Percentiles rank a stretch among this genome's conserved stretches.
phyloP scores from a whole-genome alignment of 495 filamentous ascomycete genomes.

The Lasiosphaeria hispida region DNA sequence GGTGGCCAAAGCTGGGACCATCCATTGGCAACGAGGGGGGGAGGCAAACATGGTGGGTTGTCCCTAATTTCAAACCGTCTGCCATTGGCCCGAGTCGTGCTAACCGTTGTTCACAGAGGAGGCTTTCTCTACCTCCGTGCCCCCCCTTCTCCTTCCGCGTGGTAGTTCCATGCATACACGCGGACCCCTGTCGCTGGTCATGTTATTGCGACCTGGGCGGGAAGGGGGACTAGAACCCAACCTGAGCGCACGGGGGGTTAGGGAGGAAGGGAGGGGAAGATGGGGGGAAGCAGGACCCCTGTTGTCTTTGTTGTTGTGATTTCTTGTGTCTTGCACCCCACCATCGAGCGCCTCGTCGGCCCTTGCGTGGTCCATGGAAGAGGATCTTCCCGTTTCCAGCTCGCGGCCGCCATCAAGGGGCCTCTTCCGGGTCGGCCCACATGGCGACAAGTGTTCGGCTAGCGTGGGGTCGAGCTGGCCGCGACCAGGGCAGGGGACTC shows the following conservation, averaged over 20 bases:
- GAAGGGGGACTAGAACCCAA: constrained; percentile 23
- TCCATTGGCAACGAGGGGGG: constrained; percentile 16
- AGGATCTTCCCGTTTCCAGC: constrained; percentile 29
- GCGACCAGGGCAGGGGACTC: constrained; percentile 19
- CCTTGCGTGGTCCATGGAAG: constrained; percentile 15
- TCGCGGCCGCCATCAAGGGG: constrained; percentile 23
- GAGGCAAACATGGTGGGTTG: constrained; percentile 16
- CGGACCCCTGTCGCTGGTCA: constrained; percentile 23
- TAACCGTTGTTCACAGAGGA: constrained; percentile 14
- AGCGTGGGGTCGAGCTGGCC: constrained; percentile 26
- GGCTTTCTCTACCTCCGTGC: constrained; percentile 1
- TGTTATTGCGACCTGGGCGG: constrained; percentile 28
- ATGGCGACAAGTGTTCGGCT: constrained; percentile 32
- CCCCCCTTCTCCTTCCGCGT: constrained; percentile 9
- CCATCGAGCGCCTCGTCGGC: constrained; percentile 10
- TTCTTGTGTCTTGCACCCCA: constrained; percentile 9
- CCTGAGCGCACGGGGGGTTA: not conserved
- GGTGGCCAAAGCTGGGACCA: constrained; percentile 25
- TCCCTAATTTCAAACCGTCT: constrained; percentile 2
- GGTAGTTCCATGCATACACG: constrained; percentile 27
- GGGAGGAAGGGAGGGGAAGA: not conserved
- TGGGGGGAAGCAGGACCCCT: constrained; percentile 10
- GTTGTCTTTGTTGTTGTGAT: constrained; percentile 8
- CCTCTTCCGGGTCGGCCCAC: constrained; percentile 30
- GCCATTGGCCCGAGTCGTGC: constrained; percentile 20